phyloP scores from a whole-genome alignment of 2,329 filamentous ascomycete species.

The Ophiocordyceps robertsii region DNA sequence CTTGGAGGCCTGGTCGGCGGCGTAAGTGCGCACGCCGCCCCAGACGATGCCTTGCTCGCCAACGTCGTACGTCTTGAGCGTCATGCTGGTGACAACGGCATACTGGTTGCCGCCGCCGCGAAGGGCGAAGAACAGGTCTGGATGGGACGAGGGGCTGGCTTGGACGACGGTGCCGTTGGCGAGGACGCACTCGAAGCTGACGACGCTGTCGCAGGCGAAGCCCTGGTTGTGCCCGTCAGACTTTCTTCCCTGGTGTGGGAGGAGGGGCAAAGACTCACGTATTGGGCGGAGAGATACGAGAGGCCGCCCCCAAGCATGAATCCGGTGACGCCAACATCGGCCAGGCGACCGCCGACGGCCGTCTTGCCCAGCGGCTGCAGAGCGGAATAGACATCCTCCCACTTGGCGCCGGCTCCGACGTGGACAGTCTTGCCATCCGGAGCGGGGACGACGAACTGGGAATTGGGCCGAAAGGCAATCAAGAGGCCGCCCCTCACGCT shows the following conservation, averaged over 20 bases:
- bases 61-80: conserved; percentile 26
- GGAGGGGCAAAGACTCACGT: conserved; percentile 29
- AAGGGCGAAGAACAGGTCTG: conserved; percentile 38
- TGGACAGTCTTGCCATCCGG: conserved; percentile 23
- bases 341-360: conserved; percentile 29
- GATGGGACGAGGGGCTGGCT: conserved; percentile 14
- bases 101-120: conserved; percentile 45
- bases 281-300: conserved; percentile 35
- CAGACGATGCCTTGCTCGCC: conserved; percentile 25
- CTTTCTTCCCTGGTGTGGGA: neutral
- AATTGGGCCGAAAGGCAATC: conserved; percentile 15
- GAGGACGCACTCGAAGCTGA: neutral
- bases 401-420: conserved; percentile 31
- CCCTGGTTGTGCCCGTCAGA: neutral
- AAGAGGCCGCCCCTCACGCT: conserved; percentile 34
- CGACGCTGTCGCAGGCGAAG: neutral
- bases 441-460: conserved; percentile 1
- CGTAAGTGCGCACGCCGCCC: conserved; percentile 26
- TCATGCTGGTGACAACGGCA: conserved; percentile 32
- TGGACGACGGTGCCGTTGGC: neutral
- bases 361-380: conserved; percentile 28
- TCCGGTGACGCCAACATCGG: conserved; percentile 33
- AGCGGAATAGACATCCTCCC: conserved; percentile 24
- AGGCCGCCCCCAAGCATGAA: conserved; percentile 39
- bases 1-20: conserved; percentile 12